These are phyloP conservation scores for Radiomyces spectabilis DNA, from an alignment of 192 early-diverging fungal genomes.

Conservation along the genomic window DNA sequence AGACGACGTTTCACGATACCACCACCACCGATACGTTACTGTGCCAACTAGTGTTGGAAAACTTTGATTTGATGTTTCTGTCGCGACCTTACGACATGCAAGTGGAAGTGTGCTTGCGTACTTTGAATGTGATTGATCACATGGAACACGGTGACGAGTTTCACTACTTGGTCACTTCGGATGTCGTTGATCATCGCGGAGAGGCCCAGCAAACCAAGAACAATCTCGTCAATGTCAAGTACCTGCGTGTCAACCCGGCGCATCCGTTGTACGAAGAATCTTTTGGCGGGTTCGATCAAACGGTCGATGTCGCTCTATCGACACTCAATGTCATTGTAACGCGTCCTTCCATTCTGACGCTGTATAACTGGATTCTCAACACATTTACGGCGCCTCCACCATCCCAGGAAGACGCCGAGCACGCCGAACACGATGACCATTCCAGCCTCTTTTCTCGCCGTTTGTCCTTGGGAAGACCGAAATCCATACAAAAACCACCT, in stretches of 20 bases:
- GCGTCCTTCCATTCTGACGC: slow-evolving; percentile 57
- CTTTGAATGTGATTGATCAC: slow-evolving; percentile 68
- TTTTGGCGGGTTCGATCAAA: slow-evolving; percentile 61
- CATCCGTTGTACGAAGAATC: slow-evolving; percentile 50
- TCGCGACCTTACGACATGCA: slow-evolving; percentile 63
- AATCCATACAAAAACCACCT: not conserved
- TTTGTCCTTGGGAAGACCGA: too few relatives aligned
- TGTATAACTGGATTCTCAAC: slow-evolving; percentile 69
- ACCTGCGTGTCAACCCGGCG: slow-evolving; percentile 47
- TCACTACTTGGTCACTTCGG: slow-evolving; percentile 49
- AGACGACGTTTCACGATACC: slow-evolving; percentile 33
- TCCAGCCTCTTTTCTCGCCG: not conserved
- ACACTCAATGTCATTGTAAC: slow-evolving; percentile 62
- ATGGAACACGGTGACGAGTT: slow-evolving; percentile 40
- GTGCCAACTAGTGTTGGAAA: slow-evolving; percentile 59
- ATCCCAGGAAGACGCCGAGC: not conserved
- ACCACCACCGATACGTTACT: slow-evolving; percentile 39
- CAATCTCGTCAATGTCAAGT: slow-evolving; percentile 51
- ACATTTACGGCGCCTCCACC: slow-evolving; percentile 39
- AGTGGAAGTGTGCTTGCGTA: slow-evolving; percentile 67
- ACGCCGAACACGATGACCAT: not conserved
- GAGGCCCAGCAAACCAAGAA: not conserved
- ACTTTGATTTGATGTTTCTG: slow-evolving; percentile 60
- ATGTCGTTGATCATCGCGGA: slow-evolving; percentile 31
- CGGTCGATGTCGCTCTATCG: slow-evolving; percentile 57